Conservation (phyloP, 495 filamentous ascomycete genomes). For the Penicillium bialowiezense region DNA sequence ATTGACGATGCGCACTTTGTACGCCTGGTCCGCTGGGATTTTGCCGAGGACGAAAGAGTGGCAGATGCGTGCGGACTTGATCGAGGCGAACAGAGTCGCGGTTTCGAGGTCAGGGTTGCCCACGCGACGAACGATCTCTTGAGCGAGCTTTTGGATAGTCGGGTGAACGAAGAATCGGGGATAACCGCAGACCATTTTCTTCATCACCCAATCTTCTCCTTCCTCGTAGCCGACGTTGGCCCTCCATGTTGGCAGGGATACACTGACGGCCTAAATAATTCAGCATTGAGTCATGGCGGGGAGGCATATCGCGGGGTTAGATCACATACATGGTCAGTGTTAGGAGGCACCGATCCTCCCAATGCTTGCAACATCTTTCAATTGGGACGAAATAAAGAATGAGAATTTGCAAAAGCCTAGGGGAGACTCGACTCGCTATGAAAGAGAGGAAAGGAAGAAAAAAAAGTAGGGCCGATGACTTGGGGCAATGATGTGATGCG, state of each 20-base stretch:
- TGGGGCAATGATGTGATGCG: constrained; percentile 21
- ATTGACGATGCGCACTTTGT: constrained; percentile 61
- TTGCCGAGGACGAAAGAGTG: constrained; percentile 64
- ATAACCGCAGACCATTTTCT: constrained; percentile 86
- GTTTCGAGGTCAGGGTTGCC: constrained; percentile 58
- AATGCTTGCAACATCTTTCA: constrained; percentile 39
- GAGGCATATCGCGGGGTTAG: constrained; percentile 24
- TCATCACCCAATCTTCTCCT: constrained; percentile 79
- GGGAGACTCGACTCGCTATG: not conserved
- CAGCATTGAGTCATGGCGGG: constrained; percentile 15
- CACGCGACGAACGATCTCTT: constrained; percentile 61
- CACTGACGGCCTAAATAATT: constrained; percentile 76
- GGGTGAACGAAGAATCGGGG: constrained; percentile 93
- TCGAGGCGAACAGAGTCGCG: constrained; percentile 79
- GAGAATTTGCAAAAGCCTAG: constrained; percentile 1
- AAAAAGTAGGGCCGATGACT: constrained; percentile 3
- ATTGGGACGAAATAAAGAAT: not conserved
- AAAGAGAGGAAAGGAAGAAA: constrained; percentile 6
- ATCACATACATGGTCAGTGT: constrained; percentile 55
- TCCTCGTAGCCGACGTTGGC: constrained; percentile 92
- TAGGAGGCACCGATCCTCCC: constrained; percentile 45
- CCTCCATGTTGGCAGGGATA: constrained; percentile 92
- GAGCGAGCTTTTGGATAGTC: constrained; percentile 70
- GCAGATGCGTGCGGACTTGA: constrained; percentile 64
- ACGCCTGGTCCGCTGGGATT: constrained; percentile 42